A percentile compares a stretch with the other conserved stretches of the same genome.
These are phyloP conservation scores for Geosmithia putterillii DNA, from an alignment of 2,329 filamentous ascomycete species.

Conservation along the genomic window DNA sequence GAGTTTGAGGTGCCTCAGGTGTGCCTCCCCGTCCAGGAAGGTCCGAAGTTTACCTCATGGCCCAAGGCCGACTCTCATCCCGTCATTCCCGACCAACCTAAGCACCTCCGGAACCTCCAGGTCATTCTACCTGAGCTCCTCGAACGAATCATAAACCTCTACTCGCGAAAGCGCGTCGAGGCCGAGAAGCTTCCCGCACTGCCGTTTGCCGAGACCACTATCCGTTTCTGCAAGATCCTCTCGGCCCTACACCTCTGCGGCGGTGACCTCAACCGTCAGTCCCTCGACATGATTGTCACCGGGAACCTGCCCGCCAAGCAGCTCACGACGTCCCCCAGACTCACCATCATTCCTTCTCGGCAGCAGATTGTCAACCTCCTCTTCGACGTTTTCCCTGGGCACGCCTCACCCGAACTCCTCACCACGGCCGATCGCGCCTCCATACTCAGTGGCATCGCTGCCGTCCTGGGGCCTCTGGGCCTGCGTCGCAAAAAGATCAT, in stretches of 20 bases:
- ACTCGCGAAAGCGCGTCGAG: constrained; percentile 58
- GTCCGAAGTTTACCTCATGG: constrained; percentile 20
- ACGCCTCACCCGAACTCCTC: constrained; percentile 53
- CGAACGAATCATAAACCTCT: constrained; percentile 63
- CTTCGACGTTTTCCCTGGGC: constrained; percentile 42
- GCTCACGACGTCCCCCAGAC: constrained; percentile 38
- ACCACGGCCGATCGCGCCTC: constrained; percentile 65
- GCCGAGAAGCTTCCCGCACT: constrained; percentile 60
- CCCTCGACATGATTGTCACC: constrained; percentile 52
- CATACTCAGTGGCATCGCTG: constrained; percentile 74
- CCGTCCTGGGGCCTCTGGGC: constrained; percentile 70
- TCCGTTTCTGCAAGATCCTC: constrained; percentile 61
- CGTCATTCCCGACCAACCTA: constrained; percentile 32
- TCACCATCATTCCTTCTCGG: constrained; percentile 44
- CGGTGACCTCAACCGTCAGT: constrained; percentile 47
- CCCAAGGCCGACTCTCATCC: constrained; percentile 14
- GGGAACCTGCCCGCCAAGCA: constrained; percentile 41
- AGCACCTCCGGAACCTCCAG: constrained; percentile 41
- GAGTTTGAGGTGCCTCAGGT: constrained; percentile 66
- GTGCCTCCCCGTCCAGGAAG: constrained; percentile 37
- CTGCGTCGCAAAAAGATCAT: constrained; percentile 85
- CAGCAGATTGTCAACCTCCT: constrained; percentile 52
- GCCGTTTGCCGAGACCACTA: constrained; percentile 58
- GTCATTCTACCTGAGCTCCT: constrained; percentile 58
- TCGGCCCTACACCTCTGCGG: constrained; percentile 53